These are phyloP conservation scores for Entomortierella chlamydospora DNA, from an alignment of 192 early-diverging fungal genomes.

Conservation along the genomic window DNA sequence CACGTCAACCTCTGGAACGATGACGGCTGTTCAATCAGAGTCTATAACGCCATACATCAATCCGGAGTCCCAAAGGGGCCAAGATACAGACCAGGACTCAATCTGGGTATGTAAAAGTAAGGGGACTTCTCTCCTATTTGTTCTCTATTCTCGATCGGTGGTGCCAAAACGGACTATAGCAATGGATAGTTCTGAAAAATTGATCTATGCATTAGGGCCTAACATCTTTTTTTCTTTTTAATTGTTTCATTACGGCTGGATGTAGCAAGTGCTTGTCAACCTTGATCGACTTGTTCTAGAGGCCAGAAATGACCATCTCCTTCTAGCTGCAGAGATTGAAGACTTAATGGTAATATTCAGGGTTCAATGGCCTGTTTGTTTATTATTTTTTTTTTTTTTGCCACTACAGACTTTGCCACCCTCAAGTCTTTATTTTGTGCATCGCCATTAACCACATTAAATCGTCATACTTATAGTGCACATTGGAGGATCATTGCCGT, in stretches of 20 bases:
- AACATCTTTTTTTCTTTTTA: constrained; percentile 3
- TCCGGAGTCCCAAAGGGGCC: constrained; percentile 16
- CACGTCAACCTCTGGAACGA: constrained; percentile 1
- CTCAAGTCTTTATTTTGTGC: background rate
- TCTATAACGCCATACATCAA: constrained; percentile 8
- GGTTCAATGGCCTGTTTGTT: too few relatives aligned
- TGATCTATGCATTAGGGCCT: background rate
- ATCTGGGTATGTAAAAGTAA: constrained; percentile 21
- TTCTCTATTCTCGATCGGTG: background rate
- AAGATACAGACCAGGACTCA: constrained; percentile 32
- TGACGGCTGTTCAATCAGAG: constrained; percentile 20
- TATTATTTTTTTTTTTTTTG: constrained; percentile 4
- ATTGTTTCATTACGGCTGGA: background rate
- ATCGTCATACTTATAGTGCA: constrained; percentile 4
- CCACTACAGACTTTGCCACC: constrained; percentile 14
- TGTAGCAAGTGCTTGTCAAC: constrained; percentile 59
- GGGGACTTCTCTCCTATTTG: background rate
- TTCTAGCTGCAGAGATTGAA: constrained; percentile 61
- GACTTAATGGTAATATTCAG: constrained; percentile 57
- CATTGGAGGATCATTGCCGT: constrained; percentile 29
- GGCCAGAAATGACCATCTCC: constrained; percentile 41
- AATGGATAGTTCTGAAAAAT: background rate
- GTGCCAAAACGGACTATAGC: background rate
- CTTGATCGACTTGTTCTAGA: constrained; percentile 53
- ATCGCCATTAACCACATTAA: background rate